These are phyloP conservation scores for Phytophthora crassamura DNA, from an alignment of 352 stramenopile genomes.

Conservation along the genomic window DNA sequence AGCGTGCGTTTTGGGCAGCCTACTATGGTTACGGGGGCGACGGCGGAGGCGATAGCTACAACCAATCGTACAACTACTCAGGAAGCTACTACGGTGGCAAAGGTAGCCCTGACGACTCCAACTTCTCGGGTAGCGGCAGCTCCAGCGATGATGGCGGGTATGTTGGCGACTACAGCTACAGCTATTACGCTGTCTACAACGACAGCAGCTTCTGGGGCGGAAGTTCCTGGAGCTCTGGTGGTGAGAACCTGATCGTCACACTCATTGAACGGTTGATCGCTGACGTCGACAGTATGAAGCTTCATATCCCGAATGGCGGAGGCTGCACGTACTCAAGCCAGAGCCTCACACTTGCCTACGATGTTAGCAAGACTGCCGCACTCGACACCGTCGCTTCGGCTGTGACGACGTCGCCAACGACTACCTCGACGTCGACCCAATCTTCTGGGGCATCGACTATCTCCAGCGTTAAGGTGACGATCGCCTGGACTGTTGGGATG, in stretches of 20 bases:
- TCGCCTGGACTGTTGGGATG: too few relatives aligned
- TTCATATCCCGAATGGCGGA: conserved; percentile 2
- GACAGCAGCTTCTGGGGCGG: too few relatives aligned
- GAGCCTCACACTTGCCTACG: background rate
- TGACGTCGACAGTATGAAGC: background rate
- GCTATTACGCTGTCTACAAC: background rate
- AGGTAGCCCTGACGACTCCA: background rate
- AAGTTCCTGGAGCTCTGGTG: background rate
- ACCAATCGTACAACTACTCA: too few relatives aligned
- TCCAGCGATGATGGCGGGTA: conserved; percentile 1
- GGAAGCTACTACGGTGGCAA: too few relatives aligned
- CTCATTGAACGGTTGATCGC: background rate
- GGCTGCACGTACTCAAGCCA: background rate
- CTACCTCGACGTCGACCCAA: too few relatives aligned
- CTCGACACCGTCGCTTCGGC: background rate
- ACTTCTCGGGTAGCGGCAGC: background rate
- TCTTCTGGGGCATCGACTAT: too few relatives aligned
- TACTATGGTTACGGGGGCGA: background rate
- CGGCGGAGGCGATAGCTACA: too few relatives aligned
- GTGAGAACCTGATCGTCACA: background rate
- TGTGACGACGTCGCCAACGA: background rate
- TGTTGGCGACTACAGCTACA: background rate
- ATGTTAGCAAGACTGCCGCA: too few relatives aligned
- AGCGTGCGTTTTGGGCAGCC: background rate
- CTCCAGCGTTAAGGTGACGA: too few relatives aligned